Evolutionary conservation across 2,329 filamentous ascomycete species (phyloP).

Genomic region (Cytospora schulzeri): DNA sequence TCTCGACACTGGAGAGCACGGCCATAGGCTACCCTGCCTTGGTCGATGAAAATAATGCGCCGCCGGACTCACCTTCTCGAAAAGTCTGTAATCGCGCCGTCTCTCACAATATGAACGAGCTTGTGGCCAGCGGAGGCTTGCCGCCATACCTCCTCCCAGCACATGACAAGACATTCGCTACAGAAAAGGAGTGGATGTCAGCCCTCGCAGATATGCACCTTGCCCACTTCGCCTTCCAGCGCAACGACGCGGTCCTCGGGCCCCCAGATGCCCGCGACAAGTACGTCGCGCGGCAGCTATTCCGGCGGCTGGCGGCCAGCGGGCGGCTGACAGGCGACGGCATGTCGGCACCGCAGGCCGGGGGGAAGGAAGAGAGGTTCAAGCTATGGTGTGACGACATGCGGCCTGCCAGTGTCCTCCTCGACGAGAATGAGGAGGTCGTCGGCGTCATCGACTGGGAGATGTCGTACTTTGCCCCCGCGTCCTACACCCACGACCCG

Average conservation of each 20-base stretch:
- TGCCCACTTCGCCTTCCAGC: conserved; percentile 40
- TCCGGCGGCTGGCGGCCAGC: conserved; percentile 34
- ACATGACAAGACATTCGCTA: conserved; percentile 5
- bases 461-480: conserved; percentile 17
- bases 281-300: conserved; percentile 39
- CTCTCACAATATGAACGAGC: conserved; percentile 1
- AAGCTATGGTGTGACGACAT: conserved; percentile 23
- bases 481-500: background rate
- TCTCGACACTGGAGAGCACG: conserved; percentile 1
- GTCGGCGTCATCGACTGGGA: conserved; percentile 20
- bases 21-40: conserved; percentile 12
- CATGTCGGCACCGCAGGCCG: too few relatives aligned
- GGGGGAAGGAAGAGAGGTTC: background rate
- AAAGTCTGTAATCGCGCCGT: background rate
- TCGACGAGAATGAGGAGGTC: conserved; percentile 7
- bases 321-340: background rate
- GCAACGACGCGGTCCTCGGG: conserved; percentile 40
- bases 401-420: conserved; percentile 16
- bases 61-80: background rate
- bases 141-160: conserved; percentile 1
- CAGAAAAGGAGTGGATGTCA: conserved; percentile 38
- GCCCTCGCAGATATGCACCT: conserved; percentile 42
- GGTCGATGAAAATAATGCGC: background rate
- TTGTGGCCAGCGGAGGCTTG: background rate
- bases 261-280: conserved; percentile 37